These are phyloP conservation scores for Scheffersomyces titani DNA, from an alignment of 1,139 yeast species.

Conservation along the genomic window DNA sequence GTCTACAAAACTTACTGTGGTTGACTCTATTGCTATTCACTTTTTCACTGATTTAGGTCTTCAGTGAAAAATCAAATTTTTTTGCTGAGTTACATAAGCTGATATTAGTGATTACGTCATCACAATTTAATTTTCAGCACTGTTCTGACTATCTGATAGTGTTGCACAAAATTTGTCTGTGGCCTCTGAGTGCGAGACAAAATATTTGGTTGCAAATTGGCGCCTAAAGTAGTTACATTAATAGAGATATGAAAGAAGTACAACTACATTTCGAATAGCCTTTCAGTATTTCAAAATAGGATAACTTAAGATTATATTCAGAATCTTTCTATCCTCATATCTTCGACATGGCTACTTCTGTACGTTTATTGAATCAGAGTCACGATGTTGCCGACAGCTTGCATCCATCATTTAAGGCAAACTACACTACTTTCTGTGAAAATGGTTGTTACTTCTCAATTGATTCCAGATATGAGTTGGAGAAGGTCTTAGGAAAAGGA, in stretches of 20 bases:
- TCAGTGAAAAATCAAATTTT: background rate
- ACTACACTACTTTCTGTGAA: slow-evolving; percentile 6
- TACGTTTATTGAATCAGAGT: background rate
- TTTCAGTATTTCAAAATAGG: background rate
- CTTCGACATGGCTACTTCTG: background rate
- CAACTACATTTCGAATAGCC: background rate
- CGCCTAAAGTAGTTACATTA: background rate
- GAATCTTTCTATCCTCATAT: background rate
- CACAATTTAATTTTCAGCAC: background rate
- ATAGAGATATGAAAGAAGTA: background rate
- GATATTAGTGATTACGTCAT: background rate
- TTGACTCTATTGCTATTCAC: background rate
- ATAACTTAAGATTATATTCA: background rate
- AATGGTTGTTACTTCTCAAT: slow-evolving; percentile 56
- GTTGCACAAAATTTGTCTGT: too few relatives aligned
- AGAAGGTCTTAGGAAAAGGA: slow-evolving; percentile 76
- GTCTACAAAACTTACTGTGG: background rate
- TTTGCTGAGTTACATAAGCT: background rate
- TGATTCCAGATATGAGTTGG: slow-evolving; percentile 63
- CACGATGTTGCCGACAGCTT: background rate
- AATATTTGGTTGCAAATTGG: background rate
- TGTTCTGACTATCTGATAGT: background rate
- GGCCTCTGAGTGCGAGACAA: background rate
- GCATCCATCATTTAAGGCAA: background rate
- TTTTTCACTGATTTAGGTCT: background rate